A percentile compares a stretch with the other conserved stretches of the same genome.
Conservation (phyloP, 164 flowering plant genomes). For the Santalum album region DNA sequence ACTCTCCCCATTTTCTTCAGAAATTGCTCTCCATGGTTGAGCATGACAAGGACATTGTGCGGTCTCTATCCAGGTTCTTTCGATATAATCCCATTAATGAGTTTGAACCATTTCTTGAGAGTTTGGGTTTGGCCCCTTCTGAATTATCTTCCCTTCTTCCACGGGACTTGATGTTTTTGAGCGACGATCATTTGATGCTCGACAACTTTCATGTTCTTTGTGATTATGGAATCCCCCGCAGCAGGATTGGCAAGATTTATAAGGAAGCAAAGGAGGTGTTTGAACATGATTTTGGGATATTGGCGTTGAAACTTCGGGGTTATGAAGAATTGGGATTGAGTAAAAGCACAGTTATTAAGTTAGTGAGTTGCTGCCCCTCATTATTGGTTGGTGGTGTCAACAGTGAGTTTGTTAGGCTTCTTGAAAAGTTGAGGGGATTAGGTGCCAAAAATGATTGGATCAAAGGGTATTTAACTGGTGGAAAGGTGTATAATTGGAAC, state of each 20-base stretch:
- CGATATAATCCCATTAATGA: slow-evolving; percentile 59
- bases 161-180: slow-evolving; percentile 34
- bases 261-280: slow-evolving; percentile 42
- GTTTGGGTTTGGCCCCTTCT: slow-evolving; percentile 46
- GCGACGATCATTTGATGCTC: slow-evolving; percentile 43
- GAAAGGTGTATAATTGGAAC: slow-evolving; percentile 31
- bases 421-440: slow-evolving; percentile 25
- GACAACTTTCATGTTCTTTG: slow-evolving; percentile 50
- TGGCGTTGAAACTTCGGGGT: slow-evolving; percentile 38
- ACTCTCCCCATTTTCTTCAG: slow-evolving; percentile 43
- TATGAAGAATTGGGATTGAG: slow-evolving; percentile 45
- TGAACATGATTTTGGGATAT: slow-evolving; percentile 30
- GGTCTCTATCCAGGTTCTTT: slow-evolving; percentile 30
- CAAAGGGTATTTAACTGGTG: slow-evolving; percentile 22
- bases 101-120: slow-evolving; percentile 65
- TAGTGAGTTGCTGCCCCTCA: slow-evolving; percentile 37
- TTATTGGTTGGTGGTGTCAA: slow-evolving; percentile 40
- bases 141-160: slow-evolving; percentile 38
- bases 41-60: slow-evolving; percentile 20
- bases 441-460: slow-evolving; percentile 46
- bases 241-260: slow-evolving; percentile 46
- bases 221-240: slow-evolving; percentile 48
- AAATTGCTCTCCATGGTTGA: slow-evolving; percentile 35
- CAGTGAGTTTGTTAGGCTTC: slow-evolving; percentile 22
- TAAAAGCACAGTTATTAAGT: slow-evolving; percentile 29